A percentile compares a stretch with the other conserved stretches of the same genome.
Evolutionary conservation across 768 basidiomycete species (phyloP).

Genomic region (Amanita exitialis): DNA sequence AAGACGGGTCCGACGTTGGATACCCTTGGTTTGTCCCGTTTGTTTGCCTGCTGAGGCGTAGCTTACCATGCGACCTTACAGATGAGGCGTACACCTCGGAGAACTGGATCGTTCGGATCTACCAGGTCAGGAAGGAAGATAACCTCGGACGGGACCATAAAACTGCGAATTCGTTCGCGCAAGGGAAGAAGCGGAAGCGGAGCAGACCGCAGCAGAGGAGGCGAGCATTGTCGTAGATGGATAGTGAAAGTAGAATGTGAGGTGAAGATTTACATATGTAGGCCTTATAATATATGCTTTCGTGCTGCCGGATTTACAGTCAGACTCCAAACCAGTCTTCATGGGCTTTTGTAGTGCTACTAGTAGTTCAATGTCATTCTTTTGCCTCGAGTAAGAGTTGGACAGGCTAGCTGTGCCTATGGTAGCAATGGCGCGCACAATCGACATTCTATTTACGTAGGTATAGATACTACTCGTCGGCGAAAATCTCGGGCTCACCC

Average conservation of each 20-base stretch:
- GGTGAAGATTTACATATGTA: not conserved
- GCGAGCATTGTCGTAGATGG: not conserved
- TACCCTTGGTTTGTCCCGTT: slow-evolving; percentile 60
- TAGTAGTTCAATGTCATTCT: too few relatives aligned
- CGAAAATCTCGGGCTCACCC: too few relatives aligned
- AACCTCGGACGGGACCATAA: slow-evolving; percentile 83
- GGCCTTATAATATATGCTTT: not conserved
- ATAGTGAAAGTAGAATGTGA: not conserved
- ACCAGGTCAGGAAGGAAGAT: slow-evolving; percentile 92
- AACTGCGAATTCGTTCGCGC: slow-evolving; percentile 73
- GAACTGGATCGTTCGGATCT: slow-evolving; percentile 99
- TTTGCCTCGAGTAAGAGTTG: too few relatives aligned
- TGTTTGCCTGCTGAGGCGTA: not conserved
- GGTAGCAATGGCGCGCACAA: too few relatives aligned
- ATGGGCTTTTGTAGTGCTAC: too few relatives aligned
- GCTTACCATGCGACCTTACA: slow-evolving; percentile 16
- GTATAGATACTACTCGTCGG: too few relatives aligned
- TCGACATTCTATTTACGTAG: too few relatives aligned
- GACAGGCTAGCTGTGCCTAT: too few relatives aligned
- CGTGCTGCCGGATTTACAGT: too few relatives aligned
- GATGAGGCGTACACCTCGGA: slow-evolving; percentile 99
- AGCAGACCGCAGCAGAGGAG: slow-evolving; percentile 39
- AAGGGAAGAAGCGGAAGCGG: slow-evolving; percentile 86
- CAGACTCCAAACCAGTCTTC: too few relatives aligned
- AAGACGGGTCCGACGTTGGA: slow-evolving; percentile 72